Conservation (phyloP, 345 rosid genomes). For the Arabis hirsuta region DNA sequence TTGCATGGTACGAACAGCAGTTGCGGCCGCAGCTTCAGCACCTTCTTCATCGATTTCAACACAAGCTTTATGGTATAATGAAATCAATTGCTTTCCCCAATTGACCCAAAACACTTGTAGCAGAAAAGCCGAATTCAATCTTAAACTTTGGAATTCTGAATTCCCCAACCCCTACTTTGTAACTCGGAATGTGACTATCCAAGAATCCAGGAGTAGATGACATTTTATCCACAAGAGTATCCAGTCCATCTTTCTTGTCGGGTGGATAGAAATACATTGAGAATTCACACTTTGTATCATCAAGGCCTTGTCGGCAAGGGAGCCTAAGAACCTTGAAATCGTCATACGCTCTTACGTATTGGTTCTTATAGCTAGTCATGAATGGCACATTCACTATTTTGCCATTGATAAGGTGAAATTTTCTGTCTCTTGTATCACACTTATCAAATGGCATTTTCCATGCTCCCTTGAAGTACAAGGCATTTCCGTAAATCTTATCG, state of each 20-base stretch:
- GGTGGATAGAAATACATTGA: conserved; percentile 17
- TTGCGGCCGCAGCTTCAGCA: conserved; percentile 45
- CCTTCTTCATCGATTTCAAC: conserved; percentile 53
- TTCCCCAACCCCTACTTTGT: neutral
- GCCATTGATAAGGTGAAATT: conserved; percentile 41
- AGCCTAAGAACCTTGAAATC: conserved; percentile 22
- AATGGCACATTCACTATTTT: conserved; percentile 35
- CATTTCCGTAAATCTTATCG: conserved; percentile 45
- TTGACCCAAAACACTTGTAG: conserved; percentile 24
- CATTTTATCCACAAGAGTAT: neutral
- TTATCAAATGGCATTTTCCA: conserved; percentile 38
- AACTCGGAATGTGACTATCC: conserved; percentile 13
- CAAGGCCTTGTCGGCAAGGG: conserved; percentile 41
- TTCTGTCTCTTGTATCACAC: conserved; percentile 13
- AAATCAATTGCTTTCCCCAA: too few relatives aligned
- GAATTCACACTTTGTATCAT: conserved; percentile 24
- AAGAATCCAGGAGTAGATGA: conserved; percentile 7
- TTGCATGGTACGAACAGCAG: too few relatives aligned
- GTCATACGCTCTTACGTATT: neutral
- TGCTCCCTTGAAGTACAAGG: conserved; percentile 50
- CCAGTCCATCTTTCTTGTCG: neutral
- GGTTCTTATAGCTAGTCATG: conserved; percentile 36
- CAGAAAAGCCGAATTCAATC: conserved; percentile 40
- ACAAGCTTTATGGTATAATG: conserved; percentile 38
- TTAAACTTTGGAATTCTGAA: conserved; percentile 35